Conservation (phyloP, 2,329 filamentous ascomycete species). For the Diaporthe sp. region DNA sequence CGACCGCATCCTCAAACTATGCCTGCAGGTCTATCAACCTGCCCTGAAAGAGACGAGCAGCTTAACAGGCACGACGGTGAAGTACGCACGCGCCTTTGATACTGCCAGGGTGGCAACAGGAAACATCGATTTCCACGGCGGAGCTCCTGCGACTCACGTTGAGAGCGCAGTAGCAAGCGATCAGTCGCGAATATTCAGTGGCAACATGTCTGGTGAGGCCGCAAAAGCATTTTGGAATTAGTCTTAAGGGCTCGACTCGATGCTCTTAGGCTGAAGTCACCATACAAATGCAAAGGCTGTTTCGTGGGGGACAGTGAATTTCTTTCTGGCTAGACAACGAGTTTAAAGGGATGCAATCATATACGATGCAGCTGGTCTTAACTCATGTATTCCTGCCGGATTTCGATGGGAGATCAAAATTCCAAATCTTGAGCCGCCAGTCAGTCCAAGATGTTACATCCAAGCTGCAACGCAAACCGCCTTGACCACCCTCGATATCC, state of each 20-base stretch:
- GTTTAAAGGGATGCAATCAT: too few species aligned
- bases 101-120: constrained; percentile 7
- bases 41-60: constrained; percentile 19
- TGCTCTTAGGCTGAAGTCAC: not conserved
- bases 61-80: not conserved
- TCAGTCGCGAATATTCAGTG: not conserved
- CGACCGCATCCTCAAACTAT: not conserved
- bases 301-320: too few species aligned
- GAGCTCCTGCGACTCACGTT: not conserved
- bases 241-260: not conserved
- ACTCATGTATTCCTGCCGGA: too few species aligned
- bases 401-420: too few species aligned
- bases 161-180: not conserved
- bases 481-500: too few species aligned
- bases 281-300: too few species aligned
- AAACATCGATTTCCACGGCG: constrained; percentile 8
- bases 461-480: too few species aligned
- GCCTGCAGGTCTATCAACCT: constrained; percentile 16
- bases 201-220: not conserved
- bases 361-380: too few species aligned
- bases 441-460: too few species aligned
- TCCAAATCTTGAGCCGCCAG: too few species aligned
- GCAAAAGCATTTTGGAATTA: not conserved
- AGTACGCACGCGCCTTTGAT: constrained; percentile 13
- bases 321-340: too few species aligned